Evolutionary conservation across 257 asterid species (phyloP), one percentile per base, ranked within the genome.

Genomic region (Buddleja alternifolia): DNA sequence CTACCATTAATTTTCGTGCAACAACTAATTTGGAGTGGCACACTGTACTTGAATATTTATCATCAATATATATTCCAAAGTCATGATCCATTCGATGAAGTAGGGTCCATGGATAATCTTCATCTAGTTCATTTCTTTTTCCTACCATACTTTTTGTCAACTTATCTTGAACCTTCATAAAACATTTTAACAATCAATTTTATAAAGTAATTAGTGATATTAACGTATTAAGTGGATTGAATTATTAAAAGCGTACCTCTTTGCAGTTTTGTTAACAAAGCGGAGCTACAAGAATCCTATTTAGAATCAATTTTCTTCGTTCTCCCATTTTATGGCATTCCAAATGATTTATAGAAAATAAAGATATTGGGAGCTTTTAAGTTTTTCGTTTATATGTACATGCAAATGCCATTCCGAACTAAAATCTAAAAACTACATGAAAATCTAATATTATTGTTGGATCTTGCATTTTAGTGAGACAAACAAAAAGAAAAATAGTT

Each of bases 11-110:
- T 67, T 76, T 71, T 60, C 75, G 20, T 21, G 92, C 89, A 55
- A 87, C 77, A 4, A 77, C 86, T 45, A 87, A 89, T 75, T 87
- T 85, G 53, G 89, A 77, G 68, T 85, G 79, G 50, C 84, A 77
- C 62, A 83, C 23, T 36, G 62, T 78, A 66, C 86, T 83, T 64
- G 66, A 23, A 73, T 78, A 68, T 1, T 24, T 29, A 42, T 81
- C 81, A 1, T 73, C 79, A 36, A 71, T 21, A 23, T 41, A 74
- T 10, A 76, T 34, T 6, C 83, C 76, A 8, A 12, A 14, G 3
- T 41, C 84, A 42, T 63, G 59, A 52, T 76, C 81, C 75, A 70
- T 74, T 40, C 50, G 76, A 36, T 62, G 88, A 11, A 86, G 78
- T 61, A 86, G 66, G 34, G 81, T 84, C 90, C 90, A 82, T 11